phyloP scores from a whole-genome alignment of 306 rosid species.

The Glycyrrhiza uralensis region DNA sequence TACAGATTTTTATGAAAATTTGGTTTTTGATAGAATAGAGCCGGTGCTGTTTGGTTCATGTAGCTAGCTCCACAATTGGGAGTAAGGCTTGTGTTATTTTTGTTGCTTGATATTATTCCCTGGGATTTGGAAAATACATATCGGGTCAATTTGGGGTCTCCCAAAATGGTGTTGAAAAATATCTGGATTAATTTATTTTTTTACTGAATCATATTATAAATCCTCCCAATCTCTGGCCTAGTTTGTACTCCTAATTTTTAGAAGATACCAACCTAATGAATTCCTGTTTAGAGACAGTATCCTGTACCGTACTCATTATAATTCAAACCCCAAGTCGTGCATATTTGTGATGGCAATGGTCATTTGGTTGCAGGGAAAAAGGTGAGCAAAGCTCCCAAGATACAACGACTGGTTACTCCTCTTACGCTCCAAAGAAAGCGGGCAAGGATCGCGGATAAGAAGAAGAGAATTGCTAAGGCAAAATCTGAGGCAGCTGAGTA shows the following conservation, averaged over 20 bases:
- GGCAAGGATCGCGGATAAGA: constrained; percentile 40
- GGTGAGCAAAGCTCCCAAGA: constrained; percentile 48
- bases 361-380: constrained; percentile 31
- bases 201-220: neutral
- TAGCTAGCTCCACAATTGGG: no score
- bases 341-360: no score
- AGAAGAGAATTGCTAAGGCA: constrained; percentile 43
- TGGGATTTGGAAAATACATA: neutral
- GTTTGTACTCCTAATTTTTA: neutral
- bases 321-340: no score
- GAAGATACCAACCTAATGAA: neutral
- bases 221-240: neutral
- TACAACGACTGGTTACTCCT: constrained; percentile 43
- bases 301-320: no score
- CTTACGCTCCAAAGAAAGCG: constrained; percentile 45
- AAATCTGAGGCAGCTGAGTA: constrained; percentile 46
- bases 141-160: neutral
- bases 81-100: neutral
- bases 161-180: neutral
- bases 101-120: neutral
- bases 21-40: neutral
- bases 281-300: neutral
- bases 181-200: neutral
- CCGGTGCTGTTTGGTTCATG: neutral
- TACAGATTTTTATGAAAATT: no score